A percentile compares a stretch with the other conserved stretches of the same genome.
These are phyloP conservation scores for Daldinia loculata DNA, from an alignment of 495 filamentous ascomycete species.

Conservation along the genomic window DNA sequence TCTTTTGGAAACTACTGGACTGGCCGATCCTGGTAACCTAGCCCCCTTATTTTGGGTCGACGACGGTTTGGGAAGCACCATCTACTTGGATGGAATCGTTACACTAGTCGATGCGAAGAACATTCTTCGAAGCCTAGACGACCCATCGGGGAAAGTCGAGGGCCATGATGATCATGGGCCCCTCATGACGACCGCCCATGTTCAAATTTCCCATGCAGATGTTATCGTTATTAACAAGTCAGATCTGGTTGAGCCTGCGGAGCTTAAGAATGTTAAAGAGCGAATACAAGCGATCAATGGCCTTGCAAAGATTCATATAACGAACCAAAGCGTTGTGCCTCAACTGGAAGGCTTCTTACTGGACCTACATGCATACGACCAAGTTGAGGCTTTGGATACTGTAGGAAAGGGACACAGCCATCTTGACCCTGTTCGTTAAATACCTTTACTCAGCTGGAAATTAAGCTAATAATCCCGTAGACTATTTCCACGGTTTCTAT, in stretches of 20 bases:
- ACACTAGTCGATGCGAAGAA: slow-evolving; percentile 97
- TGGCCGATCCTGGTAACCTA: slow-evolving; percentile 95
- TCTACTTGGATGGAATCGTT: slow-evolving; percentile 96
- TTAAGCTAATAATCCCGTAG: slow-evolving; percentile 53
- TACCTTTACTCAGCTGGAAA: not conserved
- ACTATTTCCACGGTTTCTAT: slow-evolving; percentile 88
- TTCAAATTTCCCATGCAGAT: slow-evolving; percentile 98
- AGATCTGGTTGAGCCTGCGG: slow-evolving; percentile 78
- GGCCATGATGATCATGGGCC: slow-evolving; percentile 65
- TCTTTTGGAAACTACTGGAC: slow-evolving; percentile 92
- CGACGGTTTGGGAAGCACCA: slow-evolving; percentile 89
- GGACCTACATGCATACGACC: slow-evolving; percentile 92
- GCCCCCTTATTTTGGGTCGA: slow-evolving; percentile 98
- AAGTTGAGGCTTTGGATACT: slow-evolving; percentile 73
- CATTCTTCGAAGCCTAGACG: slow-evolving; percentile 80
- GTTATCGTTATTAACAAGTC: slow-evolving; percentile 93
- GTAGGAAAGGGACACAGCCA: slow-evolving; percentile 75
- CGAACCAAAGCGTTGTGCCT: slow-evolving; percentile 79
- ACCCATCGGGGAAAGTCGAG: slow-evolving; percentile 69
- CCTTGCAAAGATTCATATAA: slow-evolving; percentile 83
- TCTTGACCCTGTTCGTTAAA: slow-evolving; percentile 71
- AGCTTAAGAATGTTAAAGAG: slow-evolving; percentile 70
- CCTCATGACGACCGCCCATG: slow-evolving; percentile 85
- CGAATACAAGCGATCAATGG: slow-evolving; percentile 87
- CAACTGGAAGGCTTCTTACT: slow-evolving; percentile 84